phyloP scores from a whole-genome alignment of 2,329 filamentous ascomycete species.

The Trichophyton benhamiae region DNA sequence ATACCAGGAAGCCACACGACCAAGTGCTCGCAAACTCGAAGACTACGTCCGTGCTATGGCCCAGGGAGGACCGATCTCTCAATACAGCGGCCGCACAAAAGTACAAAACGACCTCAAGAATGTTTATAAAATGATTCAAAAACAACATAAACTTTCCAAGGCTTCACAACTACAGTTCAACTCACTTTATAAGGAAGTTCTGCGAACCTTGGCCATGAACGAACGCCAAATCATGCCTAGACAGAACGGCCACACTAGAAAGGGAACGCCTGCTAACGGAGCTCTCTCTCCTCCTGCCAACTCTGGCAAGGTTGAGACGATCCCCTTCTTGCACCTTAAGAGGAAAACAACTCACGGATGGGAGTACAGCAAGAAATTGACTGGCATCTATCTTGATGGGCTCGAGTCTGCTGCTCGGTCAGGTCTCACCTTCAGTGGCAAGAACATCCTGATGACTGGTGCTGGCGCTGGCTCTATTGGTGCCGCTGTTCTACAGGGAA shows the following conservation, averaged over 20 bases:
- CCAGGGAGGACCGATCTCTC: conserved; percentile 93
- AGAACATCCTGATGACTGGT: conserved; percentile 96
- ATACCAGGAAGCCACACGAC: conserved; percentile 75
- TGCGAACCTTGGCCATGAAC: conserved; percentile 92
- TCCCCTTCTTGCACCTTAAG: conserved; percentile 95
- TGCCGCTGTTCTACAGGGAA: conserved; percentile 86
- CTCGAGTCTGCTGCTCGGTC: conserved; percentile 76
- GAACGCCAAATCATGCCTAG: conserved; percentile 92
- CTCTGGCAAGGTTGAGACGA: conserved; percentile 80
- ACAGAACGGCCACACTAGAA: conserved; percentile 56
- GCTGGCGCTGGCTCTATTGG: conserved; percentile 96
- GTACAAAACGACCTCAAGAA: conserved; percentile 90
- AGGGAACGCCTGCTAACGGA: conserved; percentile 40
- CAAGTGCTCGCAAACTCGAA: conserved; percentile 89
- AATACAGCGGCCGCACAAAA: conserved; percentile 96
- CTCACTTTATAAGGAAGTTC: conserved; percentile 81
- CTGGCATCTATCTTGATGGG: conserved; percentile 80
- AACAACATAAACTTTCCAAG: conserved; percentile 96
- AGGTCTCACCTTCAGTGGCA: conserved; percentile 85
- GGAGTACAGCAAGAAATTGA: conserved; percentile 99
- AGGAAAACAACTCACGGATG: conserved; percentile 95
- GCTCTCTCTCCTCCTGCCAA: conserved; percentile 14
- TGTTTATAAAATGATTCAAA: conserved; percentile 96
- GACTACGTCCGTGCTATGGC: conserved; percentile 99
- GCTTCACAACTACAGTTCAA: conserved; percentile 95